phyloP scores from a whole-genome alignment of 1,284 basidiomycete species.

The Phlebopus sp. region DNA sequence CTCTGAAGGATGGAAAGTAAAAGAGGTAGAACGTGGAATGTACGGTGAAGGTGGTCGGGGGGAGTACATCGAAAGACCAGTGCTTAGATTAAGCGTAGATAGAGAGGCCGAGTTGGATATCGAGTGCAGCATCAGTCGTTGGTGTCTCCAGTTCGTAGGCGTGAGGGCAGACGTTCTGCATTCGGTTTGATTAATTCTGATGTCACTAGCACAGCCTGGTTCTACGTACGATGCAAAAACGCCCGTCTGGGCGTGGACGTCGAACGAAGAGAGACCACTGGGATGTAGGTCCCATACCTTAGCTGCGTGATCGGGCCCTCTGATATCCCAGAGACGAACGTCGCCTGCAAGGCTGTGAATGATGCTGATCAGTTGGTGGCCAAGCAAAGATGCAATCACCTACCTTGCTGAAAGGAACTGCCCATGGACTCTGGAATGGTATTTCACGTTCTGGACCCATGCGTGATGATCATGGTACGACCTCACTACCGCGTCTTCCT shows the following conservation, averaged over 20 bases:
- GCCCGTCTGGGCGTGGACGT: slow-evolving; percentile 82
- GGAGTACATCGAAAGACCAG: slow-evolving; percentile 52
- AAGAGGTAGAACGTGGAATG: slow-evolving; percentile 59
- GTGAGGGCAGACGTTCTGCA: slow-evolving; percentile 62
- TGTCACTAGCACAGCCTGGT: background rate
- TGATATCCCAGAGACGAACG: slow-evolving; percentile 90
- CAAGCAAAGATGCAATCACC: slow-evolving; percentile 15
- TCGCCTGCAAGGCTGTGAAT: slow-evolving; percentile 79
- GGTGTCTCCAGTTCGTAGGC: slow-evolving; percentile 57
- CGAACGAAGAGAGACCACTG: slow-evolving; percentile 80
- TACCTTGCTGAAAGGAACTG: slow-evolving; percentile 92
- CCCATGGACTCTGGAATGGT: slow-evolving; percentile 71
- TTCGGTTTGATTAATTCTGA: slow-evolving; percentile 3
- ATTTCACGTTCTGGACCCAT: slow-evolving; percentile 91
- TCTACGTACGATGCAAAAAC: slow-evolving; percentile 83
- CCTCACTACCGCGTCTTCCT: slow-evolving; percentile 82
- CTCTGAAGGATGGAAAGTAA: slow-evolving; percentile 76
- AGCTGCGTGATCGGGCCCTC: slow-evolving; percentile 61
- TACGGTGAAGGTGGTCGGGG: slow-evolving; percentile 55
- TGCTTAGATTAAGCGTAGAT: slow-evolving; percentile 51
- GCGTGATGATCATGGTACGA: slow-evolving; percentile 82
- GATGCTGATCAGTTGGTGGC: background rate
- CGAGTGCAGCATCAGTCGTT: slow-evolving; percentile 59
- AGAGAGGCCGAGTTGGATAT: slow-evolving; percentile 39
- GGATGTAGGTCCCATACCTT: slow-evolving; percentile 69